Evolutionary conservation across 2,329 filamentous ascomycete genomes (phyloP).

Genomic region (Aureobasidium uvarum): DNA sequence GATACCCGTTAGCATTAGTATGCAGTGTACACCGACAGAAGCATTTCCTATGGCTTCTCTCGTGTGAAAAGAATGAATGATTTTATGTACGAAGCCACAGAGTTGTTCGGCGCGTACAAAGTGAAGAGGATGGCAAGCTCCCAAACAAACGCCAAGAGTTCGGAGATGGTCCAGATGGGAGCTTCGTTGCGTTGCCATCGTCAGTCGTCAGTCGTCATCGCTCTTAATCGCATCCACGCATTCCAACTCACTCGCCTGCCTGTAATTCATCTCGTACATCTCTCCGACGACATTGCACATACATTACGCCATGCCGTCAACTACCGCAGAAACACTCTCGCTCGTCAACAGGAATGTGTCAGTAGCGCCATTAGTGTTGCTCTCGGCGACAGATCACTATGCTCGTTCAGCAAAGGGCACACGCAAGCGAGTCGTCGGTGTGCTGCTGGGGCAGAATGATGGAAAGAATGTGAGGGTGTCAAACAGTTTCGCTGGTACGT

Average conservation of each 20-base stretch:
- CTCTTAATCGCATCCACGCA: constrained; percentile 9
- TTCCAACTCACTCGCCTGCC: neutral
- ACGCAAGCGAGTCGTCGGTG: constrained; percentile 86
- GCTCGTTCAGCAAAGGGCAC: constrained; percentile 89
- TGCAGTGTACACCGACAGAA: neutral
- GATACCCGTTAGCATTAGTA: constrained; percentile 20
- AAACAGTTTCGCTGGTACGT: constrained; percentile 94
- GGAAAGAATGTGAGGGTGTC: constrained; percentile 95
- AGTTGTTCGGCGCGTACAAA: neutral
- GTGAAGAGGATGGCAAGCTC: neutral
- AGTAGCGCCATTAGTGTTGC: constrained; percentile 94
- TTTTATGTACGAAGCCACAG: neutral
- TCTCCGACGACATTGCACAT: constrained; percentile 9
- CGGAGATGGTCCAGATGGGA: neutral
- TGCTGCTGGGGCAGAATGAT: constrained; percentile 91
- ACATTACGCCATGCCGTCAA: constrained; percentile 74
- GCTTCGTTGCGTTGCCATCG: too few relatives aligned
- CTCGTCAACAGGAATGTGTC: constrained; percentile 94
- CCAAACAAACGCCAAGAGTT: constrained; percentile 16
- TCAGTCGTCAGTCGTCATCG: neutral
- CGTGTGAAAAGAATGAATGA: neutral
- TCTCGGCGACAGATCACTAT: constrained; percentile 98
- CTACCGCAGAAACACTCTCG: constrained; percentile 92
- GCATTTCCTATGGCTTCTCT: neutral
- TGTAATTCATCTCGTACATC: constrained; percentile 3